phyloP scores from a whole-genome alignment of 208 protist genomes.

The Wallacemonas sp. region DNA sequence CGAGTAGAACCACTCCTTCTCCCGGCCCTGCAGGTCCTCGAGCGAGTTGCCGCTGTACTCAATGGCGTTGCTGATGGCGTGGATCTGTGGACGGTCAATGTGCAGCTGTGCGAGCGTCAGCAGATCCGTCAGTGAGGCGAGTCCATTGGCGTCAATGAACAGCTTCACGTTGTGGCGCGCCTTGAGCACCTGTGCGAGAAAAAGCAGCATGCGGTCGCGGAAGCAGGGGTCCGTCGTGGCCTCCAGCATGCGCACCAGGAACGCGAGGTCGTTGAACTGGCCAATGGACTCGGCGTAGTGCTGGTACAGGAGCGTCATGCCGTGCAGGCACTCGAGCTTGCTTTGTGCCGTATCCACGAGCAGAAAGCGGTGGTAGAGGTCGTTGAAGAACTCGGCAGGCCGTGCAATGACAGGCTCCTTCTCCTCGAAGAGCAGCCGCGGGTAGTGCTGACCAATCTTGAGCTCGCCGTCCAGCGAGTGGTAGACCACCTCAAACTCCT shows the following conservation, averaged over 20 bases:
- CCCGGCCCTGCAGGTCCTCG: conserved; percentile 56
- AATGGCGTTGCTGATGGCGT: conserved; percentile 80
- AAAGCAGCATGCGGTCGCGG: conserved; percentile 87
- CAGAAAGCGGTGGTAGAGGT: conserved; percentile 94
- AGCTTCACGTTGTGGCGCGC: conserved; percentile 89
- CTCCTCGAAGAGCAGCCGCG: conserved; percentile 88
- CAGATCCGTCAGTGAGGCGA: conserved; percentile 80
- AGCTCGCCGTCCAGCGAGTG: conserved; percentile 88
- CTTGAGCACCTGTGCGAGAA: conserved; percentile 69
- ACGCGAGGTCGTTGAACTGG: conserved; percentile 85
- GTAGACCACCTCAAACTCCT: conserved; percentile 94
- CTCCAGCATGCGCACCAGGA: conserved; percentile 80
- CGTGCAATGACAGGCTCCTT: conserved; percentile 62
- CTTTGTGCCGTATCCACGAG: conserved; percentile 62
- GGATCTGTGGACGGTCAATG: conserved; percentile 85
- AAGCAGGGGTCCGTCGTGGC: conserved; percentile 77
- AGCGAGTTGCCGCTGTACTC: conserved; percentile 48
- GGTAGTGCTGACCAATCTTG: conserved; percentile 88
- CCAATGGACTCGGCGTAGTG: conserved; percentile 82
- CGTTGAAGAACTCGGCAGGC: conserved; percentile 91
- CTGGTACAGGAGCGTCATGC: conserved; percentile 90
- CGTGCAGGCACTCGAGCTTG: conserved; percentile 85
- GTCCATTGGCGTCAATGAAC: conserved; percentile 90
- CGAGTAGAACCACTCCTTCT: conserved; percentile 93
- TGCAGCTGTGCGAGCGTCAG: conserved; percentile 94